Evolutionary conservation across 257 asterid species (phyloP).

Genomic region (Solanum pimpinellifolium): DNA sequence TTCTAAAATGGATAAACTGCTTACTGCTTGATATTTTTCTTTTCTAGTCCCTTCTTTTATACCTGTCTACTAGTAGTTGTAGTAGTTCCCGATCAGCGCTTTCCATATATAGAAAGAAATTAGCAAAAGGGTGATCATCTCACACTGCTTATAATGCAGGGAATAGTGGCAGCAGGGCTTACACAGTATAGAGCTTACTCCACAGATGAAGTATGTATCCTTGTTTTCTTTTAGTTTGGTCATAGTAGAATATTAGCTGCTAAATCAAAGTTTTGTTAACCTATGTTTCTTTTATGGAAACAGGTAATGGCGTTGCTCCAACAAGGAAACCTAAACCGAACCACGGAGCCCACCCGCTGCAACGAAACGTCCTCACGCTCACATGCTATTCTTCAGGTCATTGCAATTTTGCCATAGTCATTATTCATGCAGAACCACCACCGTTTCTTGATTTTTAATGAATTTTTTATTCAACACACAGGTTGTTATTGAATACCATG

Average conservation of each 20-base stretch:
- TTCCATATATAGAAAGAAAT: background rate
- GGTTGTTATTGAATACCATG: conserved; percentile 36
- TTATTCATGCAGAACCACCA: background rate
- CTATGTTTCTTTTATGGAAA: background rate
- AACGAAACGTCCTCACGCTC: conserved; percentile 65
- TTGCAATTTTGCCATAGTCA: background rate
- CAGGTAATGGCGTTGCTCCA: conserved; percentile 64
- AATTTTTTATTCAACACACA: background rate
- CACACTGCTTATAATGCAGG: conserved; percentile 23
- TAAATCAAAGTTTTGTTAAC: background rate
- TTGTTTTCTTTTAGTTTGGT: background rate
- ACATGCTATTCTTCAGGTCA: conserved; percentile 62
- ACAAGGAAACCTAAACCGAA: conserved; percentile 51
- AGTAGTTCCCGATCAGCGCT: background rate
- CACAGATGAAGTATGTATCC: conserved; percentile 38
- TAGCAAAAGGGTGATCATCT: background rate
- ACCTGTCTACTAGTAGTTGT: background rate
- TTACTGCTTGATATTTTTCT: background rate
- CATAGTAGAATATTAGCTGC: background rate
- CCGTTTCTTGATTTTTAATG: background rate
- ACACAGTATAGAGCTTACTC: conserved; percentile 55
- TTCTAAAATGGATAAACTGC: background rate
- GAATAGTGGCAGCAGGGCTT: conserved; percentile 51
- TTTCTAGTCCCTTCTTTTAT: background rate
- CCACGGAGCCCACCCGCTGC: conserved; percentile 59